Conservation (phyloP, 192 early-diverging fungal species). For the Funneliformis geosporum region DNA sequence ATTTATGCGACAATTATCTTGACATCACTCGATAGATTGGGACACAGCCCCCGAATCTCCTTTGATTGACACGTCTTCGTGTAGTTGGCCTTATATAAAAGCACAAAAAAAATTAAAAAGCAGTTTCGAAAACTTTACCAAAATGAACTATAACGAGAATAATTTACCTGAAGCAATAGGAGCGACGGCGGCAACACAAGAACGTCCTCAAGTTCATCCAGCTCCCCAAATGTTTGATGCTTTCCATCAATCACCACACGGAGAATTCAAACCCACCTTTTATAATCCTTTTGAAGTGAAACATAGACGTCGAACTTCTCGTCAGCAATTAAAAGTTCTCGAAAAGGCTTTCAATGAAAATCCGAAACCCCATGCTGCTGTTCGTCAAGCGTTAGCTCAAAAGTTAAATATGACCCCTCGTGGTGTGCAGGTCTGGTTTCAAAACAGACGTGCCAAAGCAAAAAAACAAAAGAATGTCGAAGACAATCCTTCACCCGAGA, state of each 20-base stretch:
- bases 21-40: constrained; percentile 17
- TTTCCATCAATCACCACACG: constrained; percentile 38
- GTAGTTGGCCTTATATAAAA: not conserved
- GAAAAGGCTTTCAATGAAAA: constrained; percentile 68
- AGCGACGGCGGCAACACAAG: not conserved
- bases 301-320: constrained; percentile 71
- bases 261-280: constrained; percentile 68
- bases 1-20: constrained; percentile 20
- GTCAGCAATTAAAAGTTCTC: constrained; percentile 68
- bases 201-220: constrained; percentile 24
- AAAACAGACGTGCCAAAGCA: constrained; percentile 76
- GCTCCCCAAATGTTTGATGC: constrained; percentile 34
- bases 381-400: constrained; percentile 61
- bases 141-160: constrained; percentile 23
- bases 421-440: constrained; percentile 84
- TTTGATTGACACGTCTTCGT: constrained; percentile 19
- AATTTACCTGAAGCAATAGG: not conserved
- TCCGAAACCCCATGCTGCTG: constrained; percentile 68
- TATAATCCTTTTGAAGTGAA: constrained; percentile 81
- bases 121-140: constrained; percentile 3
- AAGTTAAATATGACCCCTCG: constrained; percentile 69
- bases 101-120: constrained; percentile 1
- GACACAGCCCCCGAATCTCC: constrained; percentile 13
- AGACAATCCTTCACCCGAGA: not conserved
- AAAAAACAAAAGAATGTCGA: constrained; percentile 19